These are phyloP conservation scores for Angomonas deanei DNA, from an alignment of 208 protist species.

Conservation along the genomic window DNA sequence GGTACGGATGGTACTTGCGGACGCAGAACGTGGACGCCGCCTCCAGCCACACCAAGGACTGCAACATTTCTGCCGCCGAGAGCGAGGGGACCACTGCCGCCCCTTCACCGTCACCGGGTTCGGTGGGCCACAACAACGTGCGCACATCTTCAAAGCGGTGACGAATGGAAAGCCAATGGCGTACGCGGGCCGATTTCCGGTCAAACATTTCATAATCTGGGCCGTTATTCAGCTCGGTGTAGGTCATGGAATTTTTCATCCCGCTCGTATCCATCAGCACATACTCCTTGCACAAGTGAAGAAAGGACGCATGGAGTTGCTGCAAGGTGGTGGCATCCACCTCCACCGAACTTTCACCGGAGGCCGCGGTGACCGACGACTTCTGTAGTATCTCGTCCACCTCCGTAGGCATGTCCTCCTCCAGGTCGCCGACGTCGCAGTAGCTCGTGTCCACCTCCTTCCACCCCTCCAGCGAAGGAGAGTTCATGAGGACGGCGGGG, in stretches of 20 bases:
- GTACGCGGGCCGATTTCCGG: slow-evolving; percentile 54
- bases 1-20: slow-evolving; percentile 54
- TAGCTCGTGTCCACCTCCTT: slow-evolving; percentile 75
- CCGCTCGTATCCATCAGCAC: slow-evolving; percentile 81
- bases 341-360: slow-evolving; percentile 7
- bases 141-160: slow-evolving; percentile 69
- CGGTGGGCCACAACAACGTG: slow-evolving; percentile 68
- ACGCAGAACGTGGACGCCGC: slow-evolving; percentile 78
- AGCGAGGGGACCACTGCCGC: slow-evolving; percentile 26
- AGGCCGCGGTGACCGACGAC: background rate
- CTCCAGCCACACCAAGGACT: slow-evolving; percentile 69
- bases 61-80: slow-evolving; percentile 49
- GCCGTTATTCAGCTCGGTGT: slow-evolving; percentile 71
- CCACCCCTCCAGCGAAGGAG: slow-evolving; percentile 39
- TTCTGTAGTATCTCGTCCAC: slow-evolving; percentile 50
- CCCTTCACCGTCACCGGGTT: background rate
- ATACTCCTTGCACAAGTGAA: slow-evolving; percentile 68
- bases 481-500: slow-evolving; percentile 38
- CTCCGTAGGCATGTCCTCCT: slow-evolving; percentile 74
- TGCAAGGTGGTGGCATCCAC: slow-evolving; percentile 18
- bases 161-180: slow-evolving; percentile 74
- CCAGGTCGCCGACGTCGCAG: slow-evolving; percentile 70
- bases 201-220: slow-evolving; percentile 86
- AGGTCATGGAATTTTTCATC: slow-evolving; percentile 67
- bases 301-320: slow-evolving; percentile 35